These are phyloP conservation scores for Artemisia annua DNA, from an alignment of 129 eudicot species.

Conservation along the genomic window DNA sequence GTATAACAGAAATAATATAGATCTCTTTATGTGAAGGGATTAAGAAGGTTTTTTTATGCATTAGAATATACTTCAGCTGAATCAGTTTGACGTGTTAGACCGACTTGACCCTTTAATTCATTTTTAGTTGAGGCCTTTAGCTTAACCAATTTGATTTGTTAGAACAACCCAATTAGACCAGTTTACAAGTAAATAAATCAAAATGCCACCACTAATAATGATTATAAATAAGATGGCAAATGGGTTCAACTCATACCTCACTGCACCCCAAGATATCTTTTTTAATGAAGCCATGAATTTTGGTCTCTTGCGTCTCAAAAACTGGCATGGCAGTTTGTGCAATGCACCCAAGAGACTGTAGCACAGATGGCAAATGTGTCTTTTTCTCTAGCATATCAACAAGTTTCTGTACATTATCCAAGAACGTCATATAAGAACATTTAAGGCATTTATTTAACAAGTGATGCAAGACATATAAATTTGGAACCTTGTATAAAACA, in stretches of 20 bases:
- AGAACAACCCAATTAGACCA: too few species aligned
- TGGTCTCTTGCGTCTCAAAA: constrained; percentile 88
- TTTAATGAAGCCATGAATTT: constrained; percentile 69
- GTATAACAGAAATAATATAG: too few species aligned
- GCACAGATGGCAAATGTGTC: constrained; percentile 83
- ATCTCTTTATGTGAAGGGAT: too few species aligned
- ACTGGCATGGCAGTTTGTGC: constrained; percentile 92
- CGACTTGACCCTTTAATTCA: too few species aligned
- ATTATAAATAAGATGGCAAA: constrained; percentile 18
- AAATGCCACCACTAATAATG: background rate
- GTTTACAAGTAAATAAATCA: too few species aligned
- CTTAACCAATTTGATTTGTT: too few species aligned
- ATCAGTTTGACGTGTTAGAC: too few species aligned
- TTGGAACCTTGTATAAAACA: constrained; percentile 77
- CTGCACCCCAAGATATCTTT: constrained; percentile 57
- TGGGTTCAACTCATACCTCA: constrained; percentile 49
- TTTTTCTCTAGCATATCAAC: constrained; percentile 90
- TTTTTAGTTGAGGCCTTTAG: too few species aligned
- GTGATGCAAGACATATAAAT: background rate
- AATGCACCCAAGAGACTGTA: constrained; percentile 94
- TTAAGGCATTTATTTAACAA: background rate
- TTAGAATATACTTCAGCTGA: too few species aligned
- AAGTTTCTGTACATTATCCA: constrained; percentile 66
- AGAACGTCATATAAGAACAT: constrained; percentile 13
- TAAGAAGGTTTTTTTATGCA: too few species aligned